phyloP scores from a whole-genome alignment of 768 basidiomycete genomes.

The Suillus paluster region DNA sequence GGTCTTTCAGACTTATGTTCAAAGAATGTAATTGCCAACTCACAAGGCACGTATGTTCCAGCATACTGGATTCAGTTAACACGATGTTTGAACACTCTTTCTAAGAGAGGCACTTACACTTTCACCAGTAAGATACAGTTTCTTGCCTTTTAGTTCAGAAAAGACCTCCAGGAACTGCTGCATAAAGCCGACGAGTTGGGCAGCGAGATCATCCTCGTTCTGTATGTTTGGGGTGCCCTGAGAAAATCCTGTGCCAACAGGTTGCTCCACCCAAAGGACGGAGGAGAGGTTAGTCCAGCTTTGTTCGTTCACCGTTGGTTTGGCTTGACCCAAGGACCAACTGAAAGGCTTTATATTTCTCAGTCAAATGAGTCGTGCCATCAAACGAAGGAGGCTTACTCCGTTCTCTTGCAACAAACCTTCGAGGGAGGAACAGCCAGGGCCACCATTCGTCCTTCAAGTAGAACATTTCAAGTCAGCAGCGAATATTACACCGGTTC shows the following conservation, averaged over 20 bases:
- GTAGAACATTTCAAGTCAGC: no score
- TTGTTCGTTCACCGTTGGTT: conserved; percentile 63
- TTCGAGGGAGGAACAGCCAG: conserved; percentile 75
- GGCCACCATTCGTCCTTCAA: conserved; percentile 77
- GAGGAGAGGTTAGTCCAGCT: conserved; percentile 84
- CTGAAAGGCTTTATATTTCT: conserved; percentile 55
- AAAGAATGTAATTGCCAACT: no score
- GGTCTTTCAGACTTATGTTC: no score
- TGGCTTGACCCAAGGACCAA: conserved; percentile 66
- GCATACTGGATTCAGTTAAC: no score
- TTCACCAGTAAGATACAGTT: no score
- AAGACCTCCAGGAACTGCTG: no score
- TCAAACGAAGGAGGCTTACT: conserved; percentile 41
- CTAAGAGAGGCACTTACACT: conserved; percentile 23
- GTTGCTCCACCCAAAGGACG: conserved; percentile 76
- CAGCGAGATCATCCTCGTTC: no score
- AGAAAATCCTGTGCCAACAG: conserved; percentile 79
- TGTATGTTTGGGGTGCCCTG: conserved; percentile 54
- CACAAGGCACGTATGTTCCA: no score
- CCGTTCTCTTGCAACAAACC: conserved; percentile 78
- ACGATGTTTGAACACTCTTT: no score
- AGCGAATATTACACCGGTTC: not conserved
- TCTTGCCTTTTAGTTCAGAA: no score
- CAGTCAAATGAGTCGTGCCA: conserved; percentile 21
- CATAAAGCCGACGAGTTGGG: no score